These are phyloP conservation scores for Wallemia mellicola DNA, from an alignment of 1,284 basidiomycete genomes.

Conservation along the genomic window DNA sequence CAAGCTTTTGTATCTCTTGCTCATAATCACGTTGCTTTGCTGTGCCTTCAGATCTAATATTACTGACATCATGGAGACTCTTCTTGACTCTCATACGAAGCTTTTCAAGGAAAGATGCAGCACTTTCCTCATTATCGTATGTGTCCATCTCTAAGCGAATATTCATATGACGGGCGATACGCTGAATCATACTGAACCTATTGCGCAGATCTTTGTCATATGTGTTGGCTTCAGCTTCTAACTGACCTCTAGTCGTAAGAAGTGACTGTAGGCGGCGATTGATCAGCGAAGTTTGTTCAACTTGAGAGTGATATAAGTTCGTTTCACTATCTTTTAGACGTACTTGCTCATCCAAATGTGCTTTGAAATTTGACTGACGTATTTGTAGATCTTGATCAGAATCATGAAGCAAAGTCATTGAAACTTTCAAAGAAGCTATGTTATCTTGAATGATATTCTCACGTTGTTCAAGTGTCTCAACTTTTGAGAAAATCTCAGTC, in stretches of 20 bases:
- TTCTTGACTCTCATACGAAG: slow-evolving; percentile 12
- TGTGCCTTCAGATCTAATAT: slow-evolving; percentile 9
- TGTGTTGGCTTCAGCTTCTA: slow-evolving; percentile 22
- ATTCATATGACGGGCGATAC: slow-evolving; percentile 33
- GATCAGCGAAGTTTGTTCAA: slow-evolving; percentile 10
- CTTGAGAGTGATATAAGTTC: slow-evolving; percentile 11
- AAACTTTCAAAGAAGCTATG: slow-evolving; percentile 25
- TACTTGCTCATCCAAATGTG: slow-evolving; percentile 29
- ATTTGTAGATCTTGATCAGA: slow-evolving; percentile 41
- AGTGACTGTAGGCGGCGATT: slow-evolving; percentile 5
- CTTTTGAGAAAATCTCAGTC: slow-evolving; percentile 44
- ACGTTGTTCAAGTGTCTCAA: slow-evolving; percentile 34
- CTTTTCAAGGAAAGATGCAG: slow-evolving; percentile 12
- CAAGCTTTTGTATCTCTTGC: slow-evolving; percentile 4
- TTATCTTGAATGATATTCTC: slow-evolving; percentile 34
- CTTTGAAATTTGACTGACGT: slow-evolving; percentile 39
- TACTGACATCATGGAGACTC: slow-evolving; percentile 11
- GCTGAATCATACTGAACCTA: slow-evolving; percentile 41
- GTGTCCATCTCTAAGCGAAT: slow-evolving; percentile 32
- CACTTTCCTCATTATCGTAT: neutral
- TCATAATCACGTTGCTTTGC: slow-evolving; percentile 12
- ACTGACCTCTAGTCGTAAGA: slow-evolving; percentile 10
- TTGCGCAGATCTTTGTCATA: slow-evolving; percentile 41
- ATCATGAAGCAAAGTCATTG: slow-evolving; percentile 34
- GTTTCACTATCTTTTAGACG: slow-evolving; percentile 27